phyloP scores from a whole-genome alignment of 352 stramenopile species.

The Globisporangium polare region DNA sequence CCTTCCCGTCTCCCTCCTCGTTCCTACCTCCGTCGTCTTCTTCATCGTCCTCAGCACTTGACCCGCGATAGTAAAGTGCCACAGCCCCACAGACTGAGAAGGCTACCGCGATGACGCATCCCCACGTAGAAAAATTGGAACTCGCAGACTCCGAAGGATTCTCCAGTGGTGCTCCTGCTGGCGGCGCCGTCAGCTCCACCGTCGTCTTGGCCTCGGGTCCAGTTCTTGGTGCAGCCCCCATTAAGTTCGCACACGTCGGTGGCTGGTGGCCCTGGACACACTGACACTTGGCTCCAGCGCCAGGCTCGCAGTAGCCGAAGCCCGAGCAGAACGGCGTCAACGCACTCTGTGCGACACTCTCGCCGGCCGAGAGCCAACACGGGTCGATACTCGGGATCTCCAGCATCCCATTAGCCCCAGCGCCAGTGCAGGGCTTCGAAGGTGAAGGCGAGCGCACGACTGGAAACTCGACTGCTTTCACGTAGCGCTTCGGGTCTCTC shows the following conservation, averaged over 20 bases:
- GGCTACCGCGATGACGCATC: background rate
- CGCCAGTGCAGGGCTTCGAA: background rate
- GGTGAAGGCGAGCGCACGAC: constrained; percentile 1
- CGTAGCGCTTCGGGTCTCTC: constrained; percentile 13
- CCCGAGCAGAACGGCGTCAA: constrained; percentile 21
- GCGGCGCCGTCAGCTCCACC: background rate
- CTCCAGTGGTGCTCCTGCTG: background rate
- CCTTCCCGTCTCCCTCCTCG: background rate
- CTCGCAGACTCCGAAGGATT: background rate
- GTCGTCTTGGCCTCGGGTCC: background rate
- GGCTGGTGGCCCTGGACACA: constrained; percentile 3
- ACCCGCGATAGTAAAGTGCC: background rate
- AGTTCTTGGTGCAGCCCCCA: background rate
- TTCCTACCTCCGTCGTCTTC: too few relatives aligned
- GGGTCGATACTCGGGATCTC: background rate
- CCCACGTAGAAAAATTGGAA: background rate
- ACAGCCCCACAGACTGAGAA: constrained; percentile 4
- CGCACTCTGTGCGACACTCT: constrained; percentile 3
- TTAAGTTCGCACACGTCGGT: background rate
- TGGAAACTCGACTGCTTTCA: constrained; percentile 5
- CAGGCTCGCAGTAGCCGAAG: constrained; percentile 12
- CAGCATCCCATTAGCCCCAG: background rate
- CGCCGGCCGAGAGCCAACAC: constrained; percentile 13
- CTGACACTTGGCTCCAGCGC: background rate
- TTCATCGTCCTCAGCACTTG: background rate